Evolutionary conservation across 352 stramenopile species (phyloP).

Genomic region (Pythium guiyangense): DNA sequence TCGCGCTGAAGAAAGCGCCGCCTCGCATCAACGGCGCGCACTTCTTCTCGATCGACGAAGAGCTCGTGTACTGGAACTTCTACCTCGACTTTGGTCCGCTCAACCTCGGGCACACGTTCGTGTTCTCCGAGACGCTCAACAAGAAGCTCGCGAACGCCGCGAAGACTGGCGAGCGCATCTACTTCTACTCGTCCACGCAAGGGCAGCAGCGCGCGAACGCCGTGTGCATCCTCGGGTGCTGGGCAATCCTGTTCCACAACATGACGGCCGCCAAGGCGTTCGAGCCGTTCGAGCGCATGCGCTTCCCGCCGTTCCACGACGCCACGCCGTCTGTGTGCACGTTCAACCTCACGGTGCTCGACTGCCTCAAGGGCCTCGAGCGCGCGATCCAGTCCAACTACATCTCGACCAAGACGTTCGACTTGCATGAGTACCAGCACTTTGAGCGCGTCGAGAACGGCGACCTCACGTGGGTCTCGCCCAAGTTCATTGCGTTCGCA

Average conservation of each 20-base stretch:
- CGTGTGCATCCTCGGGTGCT: conserved; percentile 91
- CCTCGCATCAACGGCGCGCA: conserved; percentile 15
- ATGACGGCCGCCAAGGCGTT: conserved; percentile 87
- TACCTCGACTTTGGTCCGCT: conserved; percentile 98
- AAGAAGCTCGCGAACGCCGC: conserved; percentile 61
- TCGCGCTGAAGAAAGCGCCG: conserved; percentile 10
- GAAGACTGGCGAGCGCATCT: conserved; percentile 53
- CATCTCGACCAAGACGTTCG: conserved; percentile 49
- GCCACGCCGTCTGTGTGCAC: conserved; percentile 67
- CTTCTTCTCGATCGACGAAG: conserved; percentile 88
- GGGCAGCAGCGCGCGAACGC: conserved; percentile 91
- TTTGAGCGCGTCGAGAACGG: conserved; percentile 92
- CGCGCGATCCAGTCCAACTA: conserved; percentile 43
- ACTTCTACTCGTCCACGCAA: conserved; percentile 91
- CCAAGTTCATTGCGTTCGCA: conserved; percentile 96
- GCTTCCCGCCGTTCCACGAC: conserved; percentile 83
- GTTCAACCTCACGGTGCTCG: conserved; percentile 66
- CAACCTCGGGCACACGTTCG: conserved; percentile 94
- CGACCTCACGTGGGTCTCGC: conserved; percentile 96
- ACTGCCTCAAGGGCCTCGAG: conserved; percentile 59
- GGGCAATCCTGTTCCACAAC: conserved; percentile 90
- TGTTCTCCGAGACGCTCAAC: conserved; percentile 92
- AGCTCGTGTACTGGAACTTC: conserved; percentile 98
- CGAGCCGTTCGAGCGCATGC: conserved; percentile 58
- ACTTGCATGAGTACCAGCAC: conserved; percentile 71